Conservation (phyloP, 352 stramenopile species). For the Lagenidium giganteum region DNA sequence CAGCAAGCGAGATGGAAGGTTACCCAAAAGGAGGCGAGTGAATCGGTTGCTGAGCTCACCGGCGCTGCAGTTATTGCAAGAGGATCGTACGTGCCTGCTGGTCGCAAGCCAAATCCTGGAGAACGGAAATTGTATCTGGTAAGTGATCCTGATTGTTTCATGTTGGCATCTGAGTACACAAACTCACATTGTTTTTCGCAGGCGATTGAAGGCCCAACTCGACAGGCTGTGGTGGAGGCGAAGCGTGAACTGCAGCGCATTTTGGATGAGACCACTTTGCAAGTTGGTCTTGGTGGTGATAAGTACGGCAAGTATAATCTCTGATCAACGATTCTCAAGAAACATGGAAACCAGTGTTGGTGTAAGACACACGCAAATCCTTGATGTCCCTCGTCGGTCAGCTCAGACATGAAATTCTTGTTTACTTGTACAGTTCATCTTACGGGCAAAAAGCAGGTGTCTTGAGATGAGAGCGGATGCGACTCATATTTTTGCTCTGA, state of each 20-base stretch:
- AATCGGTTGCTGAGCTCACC: slow-evolving; percentile 85
- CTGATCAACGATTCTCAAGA: too few relatives aligned
- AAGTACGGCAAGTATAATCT: slow-evolving; percentile 89
- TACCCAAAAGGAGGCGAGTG: slow-evolving; percentile 83
- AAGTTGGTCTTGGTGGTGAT: slow-evolving; percentile 80
- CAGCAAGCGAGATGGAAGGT: slow-evolving; percentile 87
- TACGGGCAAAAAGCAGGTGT: too few relatives aligned
- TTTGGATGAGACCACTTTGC: slow-evolving; percentile 85
- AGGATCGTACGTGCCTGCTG: slow-evolving; percentile 84
- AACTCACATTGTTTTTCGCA: slow-evolving; percentile 14
- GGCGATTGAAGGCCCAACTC: slow-evolving; percentile 76
- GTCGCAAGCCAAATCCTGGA: slow-evolving; percentile 76
- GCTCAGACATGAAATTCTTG: too few relatives aligned
- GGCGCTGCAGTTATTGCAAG: slow-evolving; percentile 84
- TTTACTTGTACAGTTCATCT: too few relatives aligned
- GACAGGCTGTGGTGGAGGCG: slow-evolving; percentile 68
- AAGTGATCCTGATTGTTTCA: slow-evolving; percentile 18
- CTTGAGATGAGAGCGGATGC: too few relatives aligned
- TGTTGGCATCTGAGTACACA: not conserved
- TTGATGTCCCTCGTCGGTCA: too few relatives aligned
- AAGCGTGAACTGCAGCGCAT: slow-evolving; percentile 81
- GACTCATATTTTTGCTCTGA: too few relatives aligned
- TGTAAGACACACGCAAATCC: too few relatives aligned
- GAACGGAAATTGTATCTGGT: slow-evolving; percentile 89
- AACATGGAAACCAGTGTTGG: too few relatives aligned